Evolutionary conservation across 176 grass and related monocot species (phyloP).

Genomic region (Elymus sibiricus): DNA sequence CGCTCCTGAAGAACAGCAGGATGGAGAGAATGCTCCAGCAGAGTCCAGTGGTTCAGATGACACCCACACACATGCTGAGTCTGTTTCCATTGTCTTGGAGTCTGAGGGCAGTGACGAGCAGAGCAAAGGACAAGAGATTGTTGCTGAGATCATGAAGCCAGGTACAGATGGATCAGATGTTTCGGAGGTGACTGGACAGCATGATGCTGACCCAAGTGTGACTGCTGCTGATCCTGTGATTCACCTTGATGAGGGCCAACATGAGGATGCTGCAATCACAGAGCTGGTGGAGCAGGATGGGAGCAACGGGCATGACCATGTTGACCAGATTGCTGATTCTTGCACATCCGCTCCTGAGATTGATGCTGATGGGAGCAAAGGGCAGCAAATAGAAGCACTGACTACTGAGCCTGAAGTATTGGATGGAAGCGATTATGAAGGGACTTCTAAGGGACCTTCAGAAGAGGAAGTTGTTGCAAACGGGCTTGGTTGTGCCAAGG

Average conservation of each 20-base stretch:
- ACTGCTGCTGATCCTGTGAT: neutral
- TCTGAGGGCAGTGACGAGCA: neutral
- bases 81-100: neutral
- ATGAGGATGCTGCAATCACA: neutral
- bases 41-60: neutral
- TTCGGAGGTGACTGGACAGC: neutral
- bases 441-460: neutral
- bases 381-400: neutral
- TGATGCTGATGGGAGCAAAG: neutral
- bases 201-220: neutral
- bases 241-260: neutral
- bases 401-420: neutral
- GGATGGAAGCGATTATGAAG: neutral
- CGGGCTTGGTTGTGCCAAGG: neutral
- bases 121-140: conserved; percentile 7
- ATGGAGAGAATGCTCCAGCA: neutral
- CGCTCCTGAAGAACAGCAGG: conserved; percentile 13
- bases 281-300: neutral
- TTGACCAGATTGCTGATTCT: conserved; percentile 16
- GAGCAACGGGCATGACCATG: conserved; percentile 13
- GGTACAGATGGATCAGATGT: neutral
- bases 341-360: neutral
- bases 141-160: neutral
- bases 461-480: conserved; percentile 16
- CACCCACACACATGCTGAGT: neutral